These are phyloP conservation scores for Parachlorella kessleri DNA, from an alignment of 139 green algal species.

Conservation along the genomic window DNA sequence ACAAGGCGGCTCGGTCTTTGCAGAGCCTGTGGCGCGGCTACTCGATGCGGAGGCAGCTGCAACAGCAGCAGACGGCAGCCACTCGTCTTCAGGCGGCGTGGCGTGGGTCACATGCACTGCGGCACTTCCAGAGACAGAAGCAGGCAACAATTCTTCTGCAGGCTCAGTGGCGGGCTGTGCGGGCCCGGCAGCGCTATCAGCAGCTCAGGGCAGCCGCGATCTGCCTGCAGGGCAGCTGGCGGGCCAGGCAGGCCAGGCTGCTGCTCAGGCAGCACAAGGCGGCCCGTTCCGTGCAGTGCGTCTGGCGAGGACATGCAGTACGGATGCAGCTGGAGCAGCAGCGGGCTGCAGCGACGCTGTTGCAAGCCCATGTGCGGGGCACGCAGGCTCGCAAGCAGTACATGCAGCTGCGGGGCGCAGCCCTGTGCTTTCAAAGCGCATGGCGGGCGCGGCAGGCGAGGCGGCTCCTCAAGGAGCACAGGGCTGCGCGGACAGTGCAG, in stretches of 20 bases:
- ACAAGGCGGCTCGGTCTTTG: slow-evolving; percentile 12
- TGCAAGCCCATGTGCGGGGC: slow-evolving; percentile 41
- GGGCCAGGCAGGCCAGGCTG: slow-evolving; percentile 14
- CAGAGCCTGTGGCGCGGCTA: slow-evolving; percentile 6
- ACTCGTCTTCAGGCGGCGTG: not conserved
- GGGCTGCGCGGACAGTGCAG: slow-evolving; percentile 6
- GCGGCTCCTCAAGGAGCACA: slow-evolving; percentile 24
- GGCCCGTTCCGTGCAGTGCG: not conserved
- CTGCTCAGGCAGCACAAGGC: slow-evolving; percentile 32
- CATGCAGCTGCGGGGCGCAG: not conserved
- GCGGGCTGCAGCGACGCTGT: slow-evolving; percentile 28
- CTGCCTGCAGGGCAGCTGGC: slow-evolving; percentile 24
- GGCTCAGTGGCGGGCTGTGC: slow-evolving; percentile 33
- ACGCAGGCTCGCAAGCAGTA: slow-evolving; percentile 8
- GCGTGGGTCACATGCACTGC: not conserved
- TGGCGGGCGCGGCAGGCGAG: slow-evolving; percentile 27
- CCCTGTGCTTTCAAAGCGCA: slow-evolving; percentile 16
- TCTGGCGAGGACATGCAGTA: slow-evolving; percentile 10
- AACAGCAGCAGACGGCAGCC: not conserved
- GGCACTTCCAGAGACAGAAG: no score
- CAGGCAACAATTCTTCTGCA: slow-evolving; percentile 26
- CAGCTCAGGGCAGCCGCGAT: slow-evolving; percentile 14
- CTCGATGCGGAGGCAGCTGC: slow-evolving; percentile 21
- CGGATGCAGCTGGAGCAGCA: slow-evolving; percentile 36
- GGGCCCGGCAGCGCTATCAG: not conserved